Conservation (phyloP, 257 asterid species). For the Nicotiana sylvestris region DNA sequence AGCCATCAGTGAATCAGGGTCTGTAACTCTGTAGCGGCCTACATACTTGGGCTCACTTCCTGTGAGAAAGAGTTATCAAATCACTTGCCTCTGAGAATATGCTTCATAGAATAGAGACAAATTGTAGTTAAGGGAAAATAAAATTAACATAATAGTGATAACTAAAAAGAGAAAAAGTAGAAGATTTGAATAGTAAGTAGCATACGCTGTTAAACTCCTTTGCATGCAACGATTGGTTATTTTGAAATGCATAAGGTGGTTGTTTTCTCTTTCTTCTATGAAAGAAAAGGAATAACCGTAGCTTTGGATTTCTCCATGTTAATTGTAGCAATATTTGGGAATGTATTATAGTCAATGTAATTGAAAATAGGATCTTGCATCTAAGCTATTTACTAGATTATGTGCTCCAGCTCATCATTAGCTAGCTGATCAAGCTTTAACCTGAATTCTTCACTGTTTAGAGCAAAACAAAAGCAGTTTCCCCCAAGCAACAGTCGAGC, state of each 20-base stretch:
- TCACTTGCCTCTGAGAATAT: slow-evolving; percentile 5
- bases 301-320: background rate
- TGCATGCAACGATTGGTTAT: background rate
- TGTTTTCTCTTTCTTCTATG: slow-evolving; percentile 1
- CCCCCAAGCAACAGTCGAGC: background rate
- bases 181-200: background rate
- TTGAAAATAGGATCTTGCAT: background rate
- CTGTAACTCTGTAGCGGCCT: slow-evolving; percentile 93
- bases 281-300: background rate
- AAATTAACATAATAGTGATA: background rate
- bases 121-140: background rate
- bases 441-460: background rate
- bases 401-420: background rate
- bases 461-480: background rate
- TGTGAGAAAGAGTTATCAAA: slow-evolving; percentile 23
- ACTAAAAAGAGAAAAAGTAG: background rate
- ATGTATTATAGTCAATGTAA: background rate
- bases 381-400: background rate
- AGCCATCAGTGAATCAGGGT: slow-evolving; percentile 78
- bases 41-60: slow-evolving; percentile 80
- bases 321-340: background rate
- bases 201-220: background rate
- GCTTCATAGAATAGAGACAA: background rate
- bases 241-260: background rate
- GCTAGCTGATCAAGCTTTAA: background rate